phyloP scores from a whole-genome alignment of 2,329 filamentous ascomycete species.

The Clarireedia paspali region DNA sequence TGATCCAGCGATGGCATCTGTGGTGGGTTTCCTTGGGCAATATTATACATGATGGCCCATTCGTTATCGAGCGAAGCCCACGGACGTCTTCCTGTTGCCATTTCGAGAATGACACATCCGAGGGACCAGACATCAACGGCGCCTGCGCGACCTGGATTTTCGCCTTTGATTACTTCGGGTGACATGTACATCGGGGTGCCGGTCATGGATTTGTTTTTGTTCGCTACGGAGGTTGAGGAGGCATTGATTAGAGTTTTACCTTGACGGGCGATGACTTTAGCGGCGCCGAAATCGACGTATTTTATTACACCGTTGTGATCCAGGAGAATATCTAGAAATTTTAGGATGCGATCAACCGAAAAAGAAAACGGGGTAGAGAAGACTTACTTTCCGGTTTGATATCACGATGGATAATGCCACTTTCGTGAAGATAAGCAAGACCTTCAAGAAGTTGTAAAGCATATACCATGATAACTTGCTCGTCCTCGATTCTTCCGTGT shows the following conservation, averaged over 20 bases:
- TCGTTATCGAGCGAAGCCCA: slow-evolving; percentile 98
- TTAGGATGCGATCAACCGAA: slow-evolving; percentile 7
- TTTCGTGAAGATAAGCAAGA: slow-evolving; percentile 85
- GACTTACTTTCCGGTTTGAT: slow-evolving; percentile 92
- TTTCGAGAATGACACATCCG: slow-evolving; percentile 93
- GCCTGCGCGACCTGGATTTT: slow-evolving; percentile 70
- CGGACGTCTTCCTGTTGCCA: slow-evolving; percentile 88
- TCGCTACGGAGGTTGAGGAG: slow-evolving; percentile 44
- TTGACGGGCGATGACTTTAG: slow-evolving; percentile 92
- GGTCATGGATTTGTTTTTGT: slow-evolving; percentile 84
- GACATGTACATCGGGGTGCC: slow-evolving; percentile 99
- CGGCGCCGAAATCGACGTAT: slow-evolving; percentile 96
- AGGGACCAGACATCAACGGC: slow-evolving; percentile 95
- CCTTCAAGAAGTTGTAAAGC: slow-evolving; percentile 90
- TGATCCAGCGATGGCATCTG: slow-evolving; percentile 77
- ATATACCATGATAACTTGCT: slow-evolving; percentile 96
- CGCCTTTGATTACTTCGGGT: slow-evolving; percentile 92
- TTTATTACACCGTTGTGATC: slow-evolving; percentile 99
- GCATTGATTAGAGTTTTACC: slow-evolving; percentile 69
- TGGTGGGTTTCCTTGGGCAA: slow-evolving; percentile 91
- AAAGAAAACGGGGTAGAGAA: background rate
- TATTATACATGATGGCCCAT: slow-evolving; percentile 99
- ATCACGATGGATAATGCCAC: slow-evolving; percentile 87
- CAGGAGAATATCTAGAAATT: slow-evolving; percentile 69
- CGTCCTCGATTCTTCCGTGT: slow-evolving; percentile 94